phyloP scores from a whole-genome alignment of 768 basidiomycete genomes.

The Suillus americanus region DNA sequence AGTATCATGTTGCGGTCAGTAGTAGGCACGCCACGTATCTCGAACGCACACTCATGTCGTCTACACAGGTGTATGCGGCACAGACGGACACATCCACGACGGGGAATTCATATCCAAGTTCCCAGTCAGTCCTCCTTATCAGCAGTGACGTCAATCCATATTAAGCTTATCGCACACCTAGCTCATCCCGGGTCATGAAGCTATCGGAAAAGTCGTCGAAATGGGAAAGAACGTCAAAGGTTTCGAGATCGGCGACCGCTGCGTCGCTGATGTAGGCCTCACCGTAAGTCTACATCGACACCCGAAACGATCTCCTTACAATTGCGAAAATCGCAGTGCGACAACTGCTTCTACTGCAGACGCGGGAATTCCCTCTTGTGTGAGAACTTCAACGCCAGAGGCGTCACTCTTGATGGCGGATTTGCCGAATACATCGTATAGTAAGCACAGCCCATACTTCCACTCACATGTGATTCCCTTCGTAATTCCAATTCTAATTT shows the following conservation, averaged over 20 bases:
- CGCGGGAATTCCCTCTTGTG: slow-evolving; percentile 81
- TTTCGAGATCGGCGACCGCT: slow-evolving; percentile 76
- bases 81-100: slow-evolving; percentile 63
- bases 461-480: neutral
- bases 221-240: slow-evolving; percentile 80
- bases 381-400: slow-evolving; percentile 80
- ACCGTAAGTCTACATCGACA: slow-evolving; percentile 45
- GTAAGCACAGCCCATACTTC: slow-evolving; percentile 39
- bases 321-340: slow-evolving; percentile 52
- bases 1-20: slow-evolving; percentile 5
- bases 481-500: neutral
- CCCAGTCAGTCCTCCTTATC: slow-evolving; percentile 34
- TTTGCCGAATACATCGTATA: slow-evolving; percentile 89
- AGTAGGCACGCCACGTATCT: neutral
- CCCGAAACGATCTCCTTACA: slow-evolving; percentile 3
- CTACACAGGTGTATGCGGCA: slow-evolving; percentile 52
- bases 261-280: slow-evolving; percentile 78
- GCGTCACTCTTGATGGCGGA: slow-evolving; percentile 80
- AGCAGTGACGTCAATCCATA: slow-evolving; percentile 18
- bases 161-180: slow-evolving; percentile 26
- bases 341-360: slow-evolving; percentile 84
- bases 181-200: slow-evolving; percentile 76
- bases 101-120: slow-evolving; percentile 68
- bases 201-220: slow-evolving; percentile 69
- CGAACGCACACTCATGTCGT: neutral